These are phyloP conservation scores for Agrocybe praecox DNA, from an alignment of 768 basidiomycete genomes.

Conservation along the genomic window DNA sequence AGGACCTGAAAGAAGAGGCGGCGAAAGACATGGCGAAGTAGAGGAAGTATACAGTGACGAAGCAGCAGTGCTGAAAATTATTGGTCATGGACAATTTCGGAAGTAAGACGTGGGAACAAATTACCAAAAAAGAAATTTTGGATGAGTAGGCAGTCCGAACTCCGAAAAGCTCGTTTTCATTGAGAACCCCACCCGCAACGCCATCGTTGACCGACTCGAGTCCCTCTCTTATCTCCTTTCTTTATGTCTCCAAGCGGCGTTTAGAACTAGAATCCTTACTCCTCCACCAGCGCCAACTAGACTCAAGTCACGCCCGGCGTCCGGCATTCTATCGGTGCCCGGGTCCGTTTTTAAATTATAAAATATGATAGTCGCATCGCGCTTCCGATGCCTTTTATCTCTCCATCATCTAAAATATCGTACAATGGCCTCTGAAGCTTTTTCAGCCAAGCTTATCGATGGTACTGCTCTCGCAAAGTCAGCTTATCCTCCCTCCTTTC, in stretches of 20 bases:
- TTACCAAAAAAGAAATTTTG: slow-evolving; percentile 7
- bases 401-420: slow-evolving; percentile 29
- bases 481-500: slow-evolving; percentile 19
- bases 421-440: slow-evolving; percentile 36
- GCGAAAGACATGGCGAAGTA: slow-evolving; percentile 48
- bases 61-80: slow-evolving; percentile 14
- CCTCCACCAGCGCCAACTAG: background rate
- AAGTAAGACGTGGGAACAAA: slow-evolving; percentile 14
- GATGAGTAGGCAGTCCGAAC: background rate
- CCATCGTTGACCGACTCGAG: background rate
- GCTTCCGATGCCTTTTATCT: slow-evolving; percentile 35
- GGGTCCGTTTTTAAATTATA: slow-evolving; percentile 17
- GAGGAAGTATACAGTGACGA: slow-evolving; percentile 16
- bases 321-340: slow-evolving; percentile 15
- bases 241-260: slow-evolving; percentile 4
- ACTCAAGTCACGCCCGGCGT: slow-evolving; percentile 4
- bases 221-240: slow-evolving; percentile 2
- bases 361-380: slow-evolving; percentile 14
- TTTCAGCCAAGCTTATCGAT: slow-evolving; percentile 65
- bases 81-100: slow-evolving; percentile 15
- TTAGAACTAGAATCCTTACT: background rate
- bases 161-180: background rate
- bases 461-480: slow-evolving; percentile 87
- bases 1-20: slow-evolving; percentile 59
- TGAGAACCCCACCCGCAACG: background rate